Percentiles rank a stretch among this genome's conserved stretches.
phyloP scores from a whole-genome alignment of 495 filamentous ascomycete species.

The Penicillium soppii region DNA sequence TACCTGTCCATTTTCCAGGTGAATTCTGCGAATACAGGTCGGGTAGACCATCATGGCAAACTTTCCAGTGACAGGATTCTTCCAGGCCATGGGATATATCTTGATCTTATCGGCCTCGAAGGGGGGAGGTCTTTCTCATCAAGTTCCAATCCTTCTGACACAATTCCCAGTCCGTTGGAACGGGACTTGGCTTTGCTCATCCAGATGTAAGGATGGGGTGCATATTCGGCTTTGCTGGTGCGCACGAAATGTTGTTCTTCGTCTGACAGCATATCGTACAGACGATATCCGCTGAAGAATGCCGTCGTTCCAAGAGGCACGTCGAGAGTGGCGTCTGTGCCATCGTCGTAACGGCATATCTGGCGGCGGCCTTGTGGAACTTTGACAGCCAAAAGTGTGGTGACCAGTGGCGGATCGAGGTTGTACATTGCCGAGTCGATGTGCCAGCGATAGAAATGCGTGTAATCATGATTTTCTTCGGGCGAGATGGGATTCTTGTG shows the following conservation, averaged over 20 bases:
- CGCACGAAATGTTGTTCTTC: conserved; percentile 62
- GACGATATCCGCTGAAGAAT: conserved; percentile 61
- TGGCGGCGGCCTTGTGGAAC: conserved; percentile 62
- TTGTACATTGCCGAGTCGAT: conserved; percentile 73
- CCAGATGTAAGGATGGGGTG: conserved; percentile 73
- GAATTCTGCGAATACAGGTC: conserved; percentile 60
- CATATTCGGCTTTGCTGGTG: conserved; percentile 61
- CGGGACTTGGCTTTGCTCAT: conserved; percentile 62
- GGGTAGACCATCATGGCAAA: conserved; percentile 67
- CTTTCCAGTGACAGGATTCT: conserved; percentile 62
- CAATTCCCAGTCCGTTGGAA: conserved; percentile 61
- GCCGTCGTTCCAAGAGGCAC: conserved; percentile 70
- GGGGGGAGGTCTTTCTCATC: conserved; percentile 53
- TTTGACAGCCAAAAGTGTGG: conserved; percentile 62
- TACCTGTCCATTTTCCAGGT: conserved; percentile 57
- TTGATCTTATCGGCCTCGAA: conserved; percentile 61
- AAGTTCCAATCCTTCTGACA: conserved; percentile 58
- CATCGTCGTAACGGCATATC: conserved; percentile 66
- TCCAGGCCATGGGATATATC: conserved; percentile 66
- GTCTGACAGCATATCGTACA: conserved; percentile 58
- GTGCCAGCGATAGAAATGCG: conserved; percentile 73
- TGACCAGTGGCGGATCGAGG: conserved; percentile 65
- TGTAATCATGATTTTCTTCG: conserved; percentile 59
- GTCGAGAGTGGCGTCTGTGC: conserved; percentile 58
- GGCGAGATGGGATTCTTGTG: conserved; percentile 58